Evolutionary conservation across 176 grass and related monocot species (phyloP).

Genomic region (Oryza longistaminata): DNA sequence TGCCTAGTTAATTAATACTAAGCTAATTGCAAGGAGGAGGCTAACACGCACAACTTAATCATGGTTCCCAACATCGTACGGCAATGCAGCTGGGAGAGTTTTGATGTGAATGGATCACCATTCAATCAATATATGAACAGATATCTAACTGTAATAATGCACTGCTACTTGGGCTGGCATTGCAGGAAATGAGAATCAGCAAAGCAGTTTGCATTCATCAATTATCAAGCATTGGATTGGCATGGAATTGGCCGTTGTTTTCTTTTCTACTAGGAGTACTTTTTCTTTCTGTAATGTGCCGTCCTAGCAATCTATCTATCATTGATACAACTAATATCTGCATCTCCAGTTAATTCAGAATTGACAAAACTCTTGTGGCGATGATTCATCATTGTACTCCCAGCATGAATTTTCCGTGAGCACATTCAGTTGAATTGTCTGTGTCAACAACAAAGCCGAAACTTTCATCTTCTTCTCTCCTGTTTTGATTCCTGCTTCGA

Average conservation of each 20-base stretch:
- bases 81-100: not conserved
- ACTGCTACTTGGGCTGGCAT: not conserved
- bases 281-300: constrained; percentile 18
- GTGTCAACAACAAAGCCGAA: not conserved
- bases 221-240: not conserved
- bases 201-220: not conserved
- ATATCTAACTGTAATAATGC: not conserved
- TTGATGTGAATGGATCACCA: constrained; percentile 20
- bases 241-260: constrained; percentile 31
- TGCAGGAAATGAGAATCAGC: constrained; percentile 6
- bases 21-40: not conserved
- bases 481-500: not conserved
- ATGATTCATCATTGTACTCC: not conserved
- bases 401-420: not conserved
- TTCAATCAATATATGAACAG: not conserved
- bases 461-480: not conserved
- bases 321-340: not conserved
- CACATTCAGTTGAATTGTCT: not conserved
- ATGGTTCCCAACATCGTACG: constrained; percentile 16
- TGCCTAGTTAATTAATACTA: not conserved
- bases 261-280: constrained; percentile 19
- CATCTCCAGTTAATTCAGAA: not conserved
- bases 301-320: not conserved
- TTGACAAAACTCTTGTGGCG: not conserved
- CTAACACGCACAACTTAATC: not conserved